Evolutionary conservation across 805 yeast genomes (phyloP), one percentile per base, ranked within the genome.

Genomic region (Hanseniaspora guilliermondii): DNA sequence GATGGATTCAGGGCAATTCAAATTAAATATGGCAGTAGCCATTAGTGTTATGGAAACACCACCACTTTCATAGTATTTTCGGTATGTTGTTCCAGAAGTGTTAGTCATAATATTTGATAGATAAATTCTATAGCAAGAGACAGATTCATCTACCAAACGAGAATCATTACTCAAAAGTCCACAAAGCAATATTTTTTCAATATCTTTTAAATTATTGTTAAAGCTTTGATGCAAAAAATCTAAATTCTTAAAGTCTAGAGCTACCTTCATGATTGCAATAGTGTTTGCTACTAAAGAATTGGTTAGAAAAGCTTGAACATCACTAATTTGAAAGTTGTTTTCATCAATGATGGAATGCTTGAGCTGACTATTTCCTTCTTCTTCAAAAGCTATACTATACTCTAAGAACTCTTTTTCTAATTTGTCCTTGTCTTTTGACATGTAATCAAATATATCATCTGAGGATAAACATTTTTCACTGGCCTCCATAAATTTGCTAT

Each of bases 31-130:
- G 4, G 65, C 64, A n/a, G 66, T 65, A 0, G 76, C 65, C 35
- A 76, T 59, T 4, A 68, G 58, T 38, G 70, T 70, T 2, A 73
- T 61, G 6, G 75, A 62, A 19, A 70, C 60, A 5, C 68, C 67
- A 37, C 47, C 21, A 49, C 67, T 70, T 1, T 69, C 65, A 44
- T 67, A 64, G n/a, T 68, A 62, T 1, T 68, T 67, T n/a, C 61
- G 57, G 7, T 65, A 62, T 1, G 64, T 45, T 8, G 64, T 59
- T 19, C 59, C 64, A 30, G 64, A 62, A 2, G 72, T 65, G 44
- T 66, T 67, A 53, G 68, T 65, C 1, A 50, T 50, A 9, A 60
- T 52, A 4, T 62, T 53, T 25, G 69, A 65, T 30, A 69, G 67
- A 30, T 67, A 63, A 38, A 67, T 58, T 9, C 70, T 49, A 40